phyloP scores from a whole-genome alignment of 2,329 filamentous ascomycete genomes.

The Scedosporium boydii region DNA sequence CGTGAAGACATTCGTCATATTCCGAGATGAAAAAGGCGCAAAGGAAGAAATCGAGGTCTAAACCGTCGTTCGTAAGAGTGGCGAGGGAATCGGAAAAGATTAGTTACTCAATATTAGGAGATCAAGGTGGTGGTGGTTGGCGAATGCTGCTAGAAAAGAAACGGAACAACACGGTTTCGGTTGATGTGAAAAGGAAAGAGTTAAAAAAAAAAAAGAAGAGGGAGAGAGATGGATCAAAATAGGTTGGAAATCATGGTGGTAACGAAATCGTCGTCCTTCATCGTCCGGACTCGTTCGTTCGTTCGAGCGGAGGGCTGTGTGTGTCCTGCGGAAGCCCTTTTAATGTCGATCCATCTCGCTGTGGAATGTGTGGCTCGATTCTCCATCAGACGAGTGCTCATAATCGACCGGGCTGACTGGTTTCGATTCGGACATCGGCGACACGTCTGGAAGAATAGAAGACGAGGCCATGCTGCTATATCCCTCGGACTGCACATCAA shows the following conservation, averaged over 20 bases:
- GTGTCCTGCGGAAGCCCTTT: not conserved
- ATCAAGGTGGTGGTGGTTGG: not conserved
- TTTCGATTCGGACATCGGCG: not conserved
- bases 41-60: too few species aligned
- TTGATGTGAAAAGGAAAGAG: not conserved
- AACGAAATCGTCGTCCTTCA: not conserved
- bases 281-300: too few species aligned
- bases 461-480: constrained; percentile 34
- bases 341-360: not conserved
- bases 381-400: constrained; percentile 4
- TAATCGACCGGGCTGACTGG: not conserved
- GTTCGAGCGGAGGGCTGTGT: not conserved
- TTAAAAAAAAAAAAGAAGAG: not conserved
- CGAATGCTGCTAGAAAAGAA: too few species aligned
- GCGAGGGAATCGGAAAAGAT: too few species aligned
- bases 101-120: not conserved
- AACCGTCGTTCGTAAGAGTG: too few species aligned
- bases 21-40: not conserved
- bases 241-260: not conserved
- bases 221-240: not conserved
- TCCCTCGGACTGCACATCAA: constrained; percentile 33
- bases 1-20: not conserved
- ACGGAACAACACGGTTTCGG: not conserved
- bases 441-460: constrained; percentile 1
- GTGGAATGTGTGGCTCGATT: constrained; percentile 5